These are phyloP conservation scores for Diplogelasinospora grovesii DNA, from an alignment of 495 filamentous ascomycete species.

Conservation along the genomic window DNA sequence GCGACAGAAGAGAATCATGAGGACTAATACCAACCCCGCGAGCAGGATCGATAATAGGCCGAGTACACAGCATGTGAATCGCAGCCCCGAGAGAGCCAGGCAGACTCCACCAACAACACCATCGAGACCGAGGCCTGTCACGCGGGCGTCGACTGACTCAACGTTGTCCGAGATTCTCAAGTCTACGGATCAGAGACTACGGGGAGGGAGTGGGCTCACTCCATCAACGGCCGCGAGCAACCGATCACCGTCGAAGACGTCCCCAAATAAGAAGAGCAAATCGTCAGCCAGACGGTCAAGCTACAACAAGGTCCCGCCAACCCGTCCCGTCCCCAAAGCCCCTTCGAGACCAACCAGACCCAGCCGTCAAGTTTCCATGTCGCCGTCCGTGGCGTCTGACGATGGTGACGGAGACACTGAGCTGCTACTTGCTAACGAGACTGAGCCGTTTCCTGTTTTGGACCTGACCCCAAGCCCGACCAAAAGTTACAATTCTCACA, in stretches of 20 bases:
- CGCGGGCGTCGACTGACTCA: conserved; percentile 31
- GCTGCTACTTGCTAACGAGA: conserved; percentile 8
- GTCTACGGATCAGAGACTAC: conserved; percentile 37
- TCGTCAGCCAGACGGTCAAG: background rate
- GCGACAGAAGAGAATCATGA: background rate
- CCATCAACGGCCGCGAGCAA: background rate
- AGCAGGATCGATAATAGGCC: too few relatives aligned
- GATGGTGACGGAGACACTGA: conserved; percentile 9
- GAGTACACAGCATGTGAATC: too few relatives aligned
- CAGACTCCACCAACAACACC: conserved; percentile 16
- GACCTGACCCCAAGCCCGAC: conserved; percentile 12
- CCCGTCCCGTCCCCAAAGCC: background rate
- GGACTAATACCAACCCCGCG: conserved; percentile 2
- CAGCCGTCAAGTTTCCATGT: background rate
- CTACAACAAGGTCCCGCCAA: background rate
- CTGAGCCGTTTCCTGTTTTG: conserved; percentile 23
- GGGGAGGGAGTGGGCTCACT: conserved; percentile 20
- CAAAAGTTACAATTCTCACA: too few relatives aligned
- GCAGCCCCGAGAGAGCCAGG: too few relatives aligned
- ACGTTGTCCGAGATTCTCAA: conserved; percentile 35
- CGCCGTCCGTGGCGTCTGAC: conserved; percentile 16
- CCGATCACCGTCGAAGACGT: conserved; percentile 1
- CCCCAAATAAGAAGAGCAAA: background rate
- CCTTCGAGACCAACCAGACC: background rate
- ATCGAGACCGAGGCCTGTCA: conserved; percentile 11